Conservation (phyloP, 805 yeast genomes). For the Candida rishiriensis region DNA sequence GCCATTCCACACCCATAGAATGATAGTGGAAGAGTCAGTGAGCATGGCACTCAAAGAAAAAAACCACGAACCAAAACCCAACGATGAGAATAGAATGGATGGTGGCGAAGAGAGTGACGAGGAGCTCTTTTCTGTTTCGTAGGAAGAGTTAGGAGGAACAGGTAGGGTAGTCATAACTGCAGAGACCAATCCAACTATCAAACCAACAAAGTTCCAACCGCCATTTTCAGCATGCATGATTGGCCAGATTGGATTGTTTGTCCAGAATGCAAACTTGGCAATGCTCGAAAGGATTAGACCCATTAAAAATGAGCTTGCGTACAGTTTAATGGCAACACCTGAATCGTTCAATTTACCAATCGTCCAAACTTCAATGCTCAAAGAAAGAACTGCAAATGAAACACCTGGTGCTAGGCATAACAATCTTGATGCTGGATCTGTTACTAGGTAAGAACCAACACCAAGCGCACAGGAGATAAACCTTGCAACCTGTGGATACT, state of each 20-base stretch:
- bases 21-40: constrained; percentile 79
- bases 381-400: constrained; percentile 54
- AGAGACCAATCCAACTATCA: constrained; percentile 55
- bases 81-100: constrained; percentile 45
- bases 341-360: constrained; percentile 30
- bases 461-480: constrained; percentile 56
- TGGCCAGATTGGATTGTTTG: constrained; percentile 97
- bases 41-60: constrained; percentile 71
- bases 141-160: not conserved
- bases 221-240: constrained; percentile 82
- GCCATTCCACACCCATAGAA: constrained; percentile 97
- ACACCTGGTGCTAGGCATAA: constrained; percentile 62
- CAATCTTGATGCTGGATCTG: constrained; percentile 67
- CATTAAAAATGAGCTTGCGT: constrained; percentile 52
- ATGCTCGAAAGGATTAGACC: constrained; percentile 76
- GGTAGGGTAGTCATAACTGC: constrained; percentile 52
- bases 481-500: constrained; percentile 51
- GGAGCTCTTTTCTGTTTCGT: not conserved
- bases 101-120: constrained; percentile 26
- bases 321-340: constrained; percentile 30
- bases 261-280: constrained; percentile 67
- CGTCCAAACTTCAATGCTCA: constrained; percentile 49
- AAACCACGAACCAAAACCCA: constrained; percentile 74
- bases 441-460: constrained; percentile 67
- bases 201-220: constrained; percentile 74